Evolutionary conservation across 1,139 yeast genomes (phyloP).

Genomic region (Kurtzmaniella quercitrusa): DNA sequence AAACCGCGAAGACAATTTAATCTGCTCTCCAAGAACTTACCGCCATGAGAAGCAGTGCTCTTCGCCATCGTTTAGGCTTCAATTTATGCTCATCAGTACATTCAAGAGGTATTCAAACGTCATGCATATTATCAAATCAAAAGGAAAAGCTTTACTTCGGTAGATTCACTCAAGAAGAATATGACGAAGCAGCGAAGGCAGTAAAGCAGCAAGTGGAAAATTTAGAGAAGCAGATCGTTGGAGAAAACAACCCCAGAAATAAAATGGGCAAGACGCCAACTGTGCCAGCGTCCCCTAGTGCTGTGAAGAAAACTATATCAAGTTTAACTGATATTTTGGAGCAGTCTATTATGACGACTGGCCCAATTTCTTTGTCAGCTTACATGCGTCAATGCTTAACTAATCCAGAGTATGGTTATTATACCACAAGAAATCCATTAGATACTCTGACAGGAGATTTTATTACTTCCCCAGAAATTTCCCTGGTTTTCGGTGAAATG

Average conservation of each 20-base stretch:
- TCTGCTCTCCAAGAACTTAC: neutral
- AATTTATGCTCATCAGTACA: neutral
- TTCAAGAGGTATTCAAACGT: neutral
- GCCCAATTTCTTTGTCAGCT: conserved; percentile 70
- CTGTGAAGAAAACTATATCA: neutral
- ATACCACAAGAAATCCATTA: conserved; percentile 73
- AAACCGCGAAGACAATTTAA: neutral
- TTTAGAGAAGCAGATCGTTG: conserved; percentile 37
- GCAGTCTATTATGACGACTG: conserved; percentile 62
- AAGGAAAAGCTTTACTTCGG: conserved; percentile 18
- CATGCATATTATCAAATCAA: neutral
- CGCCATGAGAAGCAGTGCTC: neutral
- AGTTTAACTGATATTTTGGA: conserved; percentile 38
- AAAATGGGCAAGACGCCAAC: conserved; percentile 34
- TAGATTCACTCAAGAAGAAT: conserved; percentile 38
- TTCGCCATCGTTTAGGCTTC: neutral
- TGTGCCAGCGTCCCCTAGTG: conserved; percentile 24
- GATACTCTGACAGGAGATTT: conserved; percentile 67
- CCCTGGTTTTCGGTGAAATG: conserved; percentile 85
- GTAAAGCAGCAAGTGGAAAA: conserved; percentile 32
- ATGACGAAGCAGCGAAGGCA: conserved; percentile 33
- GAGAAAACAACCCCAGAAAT: conserved; percentile 34
- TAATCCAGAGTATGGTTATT: conserved; percentile 76
- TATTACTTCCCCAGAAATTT: conserved; percentile 82
- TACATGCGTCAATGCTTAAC: conserved; percentile 83